phyloP scores from a whole-genome alignment of 1,284 basidiomycete species.

The Moesziomyces sp. region DNA sequence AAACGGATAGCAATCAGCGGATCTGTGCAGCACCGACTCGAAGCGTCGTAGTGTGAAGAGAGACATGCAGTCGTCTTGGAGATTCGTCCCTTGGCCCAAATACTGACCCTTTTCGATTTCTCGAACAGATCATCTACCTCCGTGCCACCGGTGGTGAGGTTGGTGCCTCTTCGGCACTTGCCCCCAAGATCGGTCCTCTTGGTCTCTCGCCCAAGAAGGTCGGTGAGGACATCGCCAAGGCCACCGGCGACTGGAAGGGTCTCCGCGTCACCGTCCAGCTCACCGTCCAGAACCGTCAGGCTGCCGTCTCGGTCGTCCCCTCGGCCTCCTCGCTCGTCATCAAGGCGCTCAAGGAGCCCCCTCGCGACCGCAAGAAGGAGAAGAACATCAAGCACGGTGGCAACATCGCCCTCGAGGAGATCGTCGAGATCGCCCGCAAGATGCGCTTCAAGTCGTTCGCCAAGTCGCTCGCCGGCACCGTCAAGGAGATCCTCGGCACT shows the following conservation, averaged over 20 bases:
- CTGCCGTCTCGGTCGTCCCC: slow-evolving; percentile 94
- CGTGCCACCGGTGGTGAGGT: slow-evolving; percentile 99
- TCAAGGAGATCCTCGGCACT: slow-evolving; percentile 75
- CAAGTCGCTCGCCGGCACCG: slow-evolving; percentile 87
- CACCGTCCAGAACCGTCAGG: slow-evolving; percentile 99
- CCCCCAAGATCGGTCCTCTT: slow-evolving; percentile 99
- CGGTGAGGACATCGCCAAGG: slow-evolving; percentile 99
- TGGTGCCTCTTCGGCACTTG: slow-evolving; percentile 97
- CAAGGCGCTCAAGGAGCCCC: slow-evolving; percentile 97
- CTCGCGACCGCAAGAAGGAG: slow-evolving; percentile 99
- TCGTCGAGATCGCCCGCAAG: slow-evolving; percentile 93
- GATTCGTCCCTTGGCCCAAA: not conserved
- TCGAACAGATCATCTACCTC: slow-evolving; percentile 88
- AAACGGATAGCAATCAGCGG: no score
- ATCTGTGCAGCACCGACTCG: slow-evolving; percentile 12
- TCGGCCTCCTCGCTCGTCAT: slow-evolving; percentile 98
- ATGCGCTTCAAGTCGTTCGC: slow-evolving; percentile 96
- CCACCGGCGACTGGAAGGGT: slow-evolving; percentile 98
- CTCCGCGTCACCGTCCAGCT: slow-evolving; percentile 98
- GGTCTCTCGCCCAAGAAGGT: slow-evolving; percentile 99
- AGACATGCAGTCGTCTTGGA: not conserved
- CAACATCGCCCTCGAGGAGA: slow-evolving; percentile 94
- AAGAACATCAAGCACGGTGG: slow-evolving; percentile 99
- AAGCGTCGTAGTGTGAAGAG: slow-evolving; percentile 4
- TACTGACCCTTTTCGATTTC: slow-evolving; percentile 40